These are phyloP conservation scores for Fraxinus anomala DNA, from an alignment of 257 asterid genomes.

Conservation along the genomic window DNA sequence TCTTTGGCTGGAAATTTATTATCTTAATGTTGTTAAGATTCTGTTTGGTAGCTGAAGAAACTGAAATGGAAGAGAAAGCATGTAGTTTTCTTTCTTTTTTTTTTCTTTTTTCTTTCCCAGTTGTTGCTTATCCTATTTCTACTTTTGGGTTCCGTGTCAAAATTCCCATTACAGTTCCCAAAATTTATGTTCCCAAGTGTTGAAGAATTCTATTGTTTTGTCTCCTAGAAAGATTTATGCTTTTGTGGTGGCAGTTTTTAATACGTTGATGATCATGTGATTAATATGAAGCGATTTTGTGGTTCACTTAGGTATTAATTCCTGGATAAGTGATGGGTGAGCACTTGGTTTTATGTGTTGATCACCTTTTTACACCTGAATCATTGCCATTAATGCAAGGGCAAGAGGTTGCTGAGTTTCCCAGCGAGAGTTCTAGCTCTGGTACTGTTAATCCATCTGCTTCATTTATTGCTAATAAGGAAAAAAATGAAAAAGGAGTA, in stretches of 20 bases:
- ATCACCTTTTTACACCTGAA: conserved; percentile 32
- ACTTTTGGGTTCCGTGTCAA: neutral
- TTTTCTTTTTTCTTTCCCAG: too few relatives aligned
- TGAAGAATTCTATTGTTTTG: neutral
- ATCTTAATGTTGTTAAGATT: neutral
- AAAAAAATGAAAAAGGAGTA: neutral
- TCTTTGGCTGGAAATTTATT: neutral
- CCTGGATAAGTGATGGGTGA: conserved; percentile 41
- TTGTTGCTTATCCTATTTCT: neutral
- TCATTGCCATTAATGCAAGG: conserved; percentile 30
- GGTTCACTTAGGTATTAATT: neutral
- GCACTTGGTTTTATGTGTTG: conserved; percentile 40
- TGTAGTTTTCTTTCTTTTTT: neutral
- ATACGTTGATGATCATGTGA: neutral
- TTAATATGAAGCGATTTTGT: neutral
- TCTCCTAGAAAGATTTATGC: neutral
- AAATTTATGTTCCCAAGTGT: neutral
- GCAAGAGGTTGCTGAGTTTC: conserved; percentile 26
- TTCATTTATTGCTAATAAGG: conserved; percentile 30
- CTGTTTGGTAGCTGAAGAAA: neutral
- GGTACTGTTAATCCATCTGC: conserved; percentile 29
- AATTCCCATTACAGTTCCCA: neutral
- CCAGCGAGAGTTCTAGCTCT: conserved; percentile 26
- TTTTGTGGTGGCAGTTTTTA: neutral
- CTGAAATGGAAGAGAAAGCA: neutral